Base-by-base conservation (phyloP, 306 rosid species). In the Dalbergia cultrata region DNA sequence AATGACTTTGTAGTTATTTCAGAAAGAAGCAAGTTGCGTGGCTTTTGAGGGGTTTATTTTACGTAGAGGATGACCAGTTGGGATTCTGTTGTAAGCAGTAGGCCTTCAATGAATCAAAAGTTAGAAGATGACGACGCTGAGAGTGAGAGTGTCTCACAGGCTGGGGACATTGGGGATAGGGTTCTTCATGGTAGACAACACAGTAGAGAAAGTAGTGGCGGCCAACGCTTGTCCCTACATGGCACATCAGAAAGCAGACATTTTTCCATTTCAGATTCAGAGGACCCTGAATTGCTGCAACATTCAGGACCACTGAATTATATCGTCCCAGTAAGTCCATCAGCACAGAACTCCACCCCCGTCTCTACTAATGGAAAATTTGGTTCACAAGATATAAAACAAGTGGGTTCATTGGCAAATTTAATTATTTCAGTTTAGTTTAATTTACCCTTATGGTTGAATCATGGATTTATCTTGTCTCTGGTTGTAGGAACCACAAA, bases 161-260 rank as follows among this genome's bases (percentile, higher is more conserved):
- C 88, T 17, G 95, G 93, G 33, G 95, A 91, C 60, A 86, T 87
- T 17, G 91, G 95, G 53, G 95, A 91, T 70, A 84, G 91, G 53
- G 89, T 89, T 47, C 87, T 89, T 74, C 79, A 77, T 56, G 86
- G 87, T 76, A 79, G 59, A 53, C 80, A 83, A 70, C 34, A 58
- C 65, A 85, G 88, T 50, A 21, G 22, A 0, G 80, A 75, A 44
- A 81, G 79, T 70, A 74, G 80, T 66, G 84, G 81, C 75, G 17
- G 78, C 37, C 22, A 21, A 21, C 22, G 57, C 35, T 57, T 83
- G 41, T 79, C 88, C 11, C 21, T 69, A 3, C 84, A 74, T 63
- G 83, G 66, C 37, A 80, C 70, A 12, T 50, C 69, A 6, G 85
- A 89, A 74, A 70, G 52, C 79, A 86, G 87, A 14, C 74, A 31